Conservation (phyloP, 192 early-diverging fungal genomes). For the Umbelopsis ramanniana region DNA sequence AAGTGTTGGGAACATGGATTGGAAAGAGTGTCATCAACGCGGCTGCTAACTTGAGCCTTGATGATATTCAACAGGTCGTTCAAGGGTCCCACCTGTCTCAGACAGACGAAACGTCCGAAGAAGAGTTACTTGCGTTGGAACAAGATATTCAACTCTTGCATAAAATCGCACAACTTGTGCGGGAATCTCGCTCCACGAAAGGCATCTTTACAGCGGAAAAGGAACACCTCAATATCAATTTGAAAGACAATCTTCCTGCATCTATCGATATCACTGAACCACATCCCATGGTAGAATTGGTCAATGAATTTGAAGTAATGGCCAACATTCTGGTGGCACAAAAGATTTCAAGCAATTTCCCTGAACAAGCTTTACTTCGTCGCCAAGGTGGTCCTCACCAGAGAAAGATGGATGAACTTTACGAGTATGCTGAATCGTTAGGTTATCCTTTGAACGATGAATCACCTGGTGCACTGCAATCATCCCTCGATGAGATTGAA, state of each 20-base stretch:
- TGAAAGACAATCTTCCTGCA: conserved; percentile 90
- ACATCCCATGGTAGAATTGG: conserved; percentile 90
- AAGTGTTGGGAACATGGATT: conserved; percentile 75
- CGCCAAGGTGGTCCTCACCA: conserved; percentile 71
- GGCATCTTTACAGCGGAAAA: conserved; percentile 46
- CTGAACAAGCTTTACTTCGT: conserved; percentile 90
- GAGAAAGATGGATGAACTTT: conserved; percentile 38
- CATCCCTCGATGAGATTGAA: conserved; percentile 63
- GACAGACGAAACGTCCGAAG: conserved; percentile 45
- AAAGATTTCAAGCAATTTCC: conserved; percentile 85
- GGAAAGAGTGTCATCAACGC: conserved; percentile 82
- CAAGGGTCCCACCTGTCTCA: conserved; percentile 60
- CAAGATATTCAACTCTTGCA: conserved; percentile 48
- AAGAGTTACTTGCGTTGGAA: conserved; percentile 36
- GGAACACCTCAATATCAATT: conserved; percentile 71
- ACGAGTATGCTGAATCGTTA: conserved; percentile 38
- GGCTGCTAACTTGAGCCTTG: neutral
- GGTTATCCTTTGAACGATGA: conserved; percentile 80
- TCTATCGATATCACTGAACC: conserved; percentile 90
- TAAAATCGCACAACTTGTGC: conserved; percentile 72
- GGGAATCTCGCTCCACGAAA: conserved; percentile 70
- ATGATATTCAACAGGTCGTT: conserved; percentile 73
- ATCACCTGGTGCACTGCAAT: conserved; percentile 57
- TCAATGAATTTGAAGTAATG: conserved; percentile 96
- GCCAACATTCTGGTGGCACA: conserved; percentile 93